These are phyloP conservation scores for Kickxella alabastrina DNA, from an alignment of 192 early-diverging fungal species.

Conservation along the genomic window DNA sequence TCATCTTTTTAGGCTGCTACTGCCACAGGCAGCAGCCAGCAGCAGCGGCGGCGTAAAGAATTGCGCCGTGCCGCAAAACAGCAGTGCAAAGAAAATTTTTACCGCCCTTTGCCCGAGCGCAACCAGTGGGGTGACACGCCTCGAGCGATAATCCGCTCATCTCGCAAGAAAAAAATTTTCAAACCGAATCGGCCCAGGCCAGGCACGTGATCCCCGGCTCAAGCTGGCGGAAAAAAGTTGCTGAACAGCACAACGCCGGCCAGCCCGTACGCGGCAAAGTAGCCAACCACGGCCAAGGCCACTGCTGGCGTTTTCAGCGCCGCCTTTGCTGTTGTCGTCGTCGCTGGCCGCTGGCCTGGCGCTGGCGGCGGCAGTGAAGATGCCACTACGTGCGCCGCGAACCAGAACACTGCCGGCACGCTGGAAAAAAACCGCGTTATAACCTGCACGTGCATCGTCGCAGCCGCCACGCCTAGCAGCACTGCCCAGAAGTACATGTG, in stretches of 20 bases:
- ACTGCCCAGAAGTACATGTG: constrained; percentile 69
- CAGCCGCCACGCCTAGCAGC: constrained; percentile 58
- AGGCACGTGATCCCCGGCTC: neutral
- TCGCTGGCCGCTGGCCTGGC: neutral
- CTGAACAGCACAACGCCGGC: constrained; percentile 78
- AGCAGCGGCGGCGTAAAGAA: too few relatives aligned
- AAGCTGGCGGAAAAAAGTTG: constrained; percentile 41
- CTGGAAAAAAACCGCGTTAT: constrained; percentile 82
- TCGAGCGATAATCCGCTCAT: too few relatives aligned
- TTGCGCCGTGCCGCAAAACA: neutral
- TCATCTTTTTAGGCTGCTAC: too few relatives aligned
- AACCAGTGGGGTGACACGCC: too few relatives aligned
- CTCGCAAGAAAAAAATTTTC: too few relatives aligned
- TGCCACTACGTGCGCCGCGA: constrained; percentile 58
- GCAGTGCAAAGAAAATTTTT: neutral
- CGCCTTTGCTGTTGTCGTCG: neutral
- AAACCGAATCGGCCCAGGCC: too few relatives aligned
- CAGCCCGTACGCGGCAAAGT: constrained; percentile 75
- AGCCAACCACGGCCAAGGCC: constrained; percentile 48
- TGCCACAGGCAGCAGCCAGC: too few relatives aligned
- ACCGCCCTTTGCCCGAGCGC: neutral
- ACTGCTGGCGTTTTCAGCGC: neutral
- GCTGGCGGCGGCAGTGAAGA: too few relatives aligned
- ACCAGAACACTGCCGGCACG: constrained; percentile 79
- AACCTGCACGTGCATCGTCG: constrained; percentile 88